These are phyloP conservation scores for Mercurialis annua DNA, from an alignment of 345 rosid genomes.

Conservation along the genomic window DNA sequence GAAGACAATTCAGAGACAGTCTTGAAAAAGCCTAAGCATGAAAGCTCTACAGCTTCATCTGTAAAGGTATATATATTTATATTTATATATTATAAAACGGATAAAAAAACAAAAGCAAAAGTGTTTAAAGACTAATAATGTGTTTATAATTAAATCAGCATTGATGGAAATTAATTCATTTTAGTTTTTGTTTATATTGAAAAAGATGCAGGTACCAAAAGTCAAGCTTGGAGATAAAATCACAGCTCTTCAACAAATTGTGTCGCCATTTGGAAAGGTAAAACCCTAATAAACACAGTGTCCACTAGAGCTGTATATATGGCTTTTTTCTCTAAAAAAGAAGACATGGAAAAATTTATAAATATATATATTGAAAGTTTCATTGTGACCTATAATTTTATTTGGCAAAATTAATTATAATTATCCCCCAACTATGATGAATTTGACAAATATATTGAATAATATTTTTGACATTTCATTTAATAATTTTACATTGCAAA, in stretches of 20 bases:
- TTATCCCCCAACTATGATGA: background rate
- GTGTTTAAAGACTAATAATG: no score
- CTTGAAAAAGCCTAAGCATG: conserved; percentile 52
- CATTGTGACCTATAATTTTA: background rate
- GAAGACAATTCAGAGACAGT: conserved; percentile 48
- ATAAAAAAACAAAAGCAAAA: no score
- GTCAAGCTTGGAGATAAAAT: conserved; percentile 79
- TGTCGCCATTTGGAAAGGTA: conserved; percentile 98
- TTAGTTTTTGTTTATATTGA: conserved; percentile 4
- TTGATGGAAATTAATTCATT: background rate
- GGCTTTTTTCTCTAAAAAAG: background rate
- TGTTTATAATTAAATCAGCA: no score
- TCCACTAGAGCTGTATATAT: conserved; percentile 2
- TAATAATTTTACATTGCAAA: no score
- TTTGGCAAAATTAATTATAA: background rate
- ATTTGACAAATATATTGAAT: no score
- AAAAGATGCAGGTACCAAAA: conserved; percentile 64
- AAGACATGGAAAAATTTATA: background rate
- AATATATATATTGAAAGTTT: background rate
- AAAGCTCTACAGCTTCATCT: conserved; percentile 49
- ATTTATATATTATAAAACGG: background rate
- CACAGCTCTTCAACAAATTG: conserved; percentile 92
- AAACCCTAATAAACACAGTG: conserved; percentile 8
- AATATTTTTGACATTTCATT: no score
- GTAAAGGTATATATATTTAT: conserved; percentile 42